Conservation (phyloP, 2,329 filamentous ascomycete genomes). For the Paraconiothyrium sp. region DNA sequence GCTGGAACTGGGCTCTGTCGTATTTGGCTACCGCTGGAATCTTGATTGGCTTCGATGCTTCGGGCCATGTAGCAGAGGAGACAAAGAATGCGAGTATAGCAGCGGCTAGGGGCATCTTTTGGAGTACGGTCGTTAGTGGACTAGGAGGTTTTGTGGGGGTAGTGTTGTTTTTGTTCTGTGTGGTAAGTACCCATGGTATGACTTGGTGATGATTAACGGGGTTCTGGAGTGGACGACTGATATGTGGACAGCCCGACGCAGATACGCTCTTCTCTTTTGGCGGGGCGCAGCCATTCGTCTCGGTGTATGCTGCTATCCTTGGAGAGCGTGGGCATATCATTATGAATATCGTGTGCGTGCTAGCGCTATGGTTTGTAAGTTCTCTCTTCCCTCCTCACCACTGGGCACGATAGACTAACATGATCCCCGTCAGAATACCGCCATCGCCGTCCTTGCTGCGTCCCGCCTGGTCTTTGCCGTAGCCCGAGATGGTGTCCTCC, state of each 20-base stretch:
- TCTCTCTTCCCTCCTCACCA: not conserved
- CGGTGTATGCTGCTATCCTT: not conserved
- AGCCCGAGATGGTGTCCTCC: not conserved
- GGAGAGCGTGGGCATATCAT: not conserved
- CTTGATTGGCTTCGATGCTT: not conserved
- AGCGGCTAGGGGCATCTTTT: not conserved
- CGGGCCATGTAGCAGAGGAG: not conserved
- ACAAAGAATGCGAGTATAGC: not conserved
- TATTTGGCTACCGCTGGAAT: not conserved
- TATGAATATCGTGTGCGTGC: not conserved
- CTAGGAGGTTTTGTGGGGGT: not conserved
- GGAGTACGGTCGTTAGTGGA: not conserved
- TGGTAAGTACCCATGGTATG: not conserved
- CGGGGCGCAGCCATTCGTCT: not conserved
- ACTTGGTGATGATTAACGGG: not conserved
- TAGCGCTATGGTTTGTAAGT: not conserved
- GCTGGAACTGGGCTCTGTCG: not conserved
- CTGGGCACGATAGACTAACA: not conserved
- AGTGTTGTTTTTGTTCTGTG: not conserved
- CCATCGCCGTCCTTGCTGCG: not conserved
- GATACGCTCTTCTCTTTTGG: not conserved
- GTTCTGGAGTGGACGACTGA: not conserved
- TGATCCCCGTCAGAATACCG: not conserved
- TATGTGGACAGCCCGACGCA: not conserved
- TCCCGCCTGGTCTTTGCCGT: not conserved